Base-by-base conservation (phyloP, 2,329 filamentous ascomycete genomes). In the Alternaria sp. region DNA sequence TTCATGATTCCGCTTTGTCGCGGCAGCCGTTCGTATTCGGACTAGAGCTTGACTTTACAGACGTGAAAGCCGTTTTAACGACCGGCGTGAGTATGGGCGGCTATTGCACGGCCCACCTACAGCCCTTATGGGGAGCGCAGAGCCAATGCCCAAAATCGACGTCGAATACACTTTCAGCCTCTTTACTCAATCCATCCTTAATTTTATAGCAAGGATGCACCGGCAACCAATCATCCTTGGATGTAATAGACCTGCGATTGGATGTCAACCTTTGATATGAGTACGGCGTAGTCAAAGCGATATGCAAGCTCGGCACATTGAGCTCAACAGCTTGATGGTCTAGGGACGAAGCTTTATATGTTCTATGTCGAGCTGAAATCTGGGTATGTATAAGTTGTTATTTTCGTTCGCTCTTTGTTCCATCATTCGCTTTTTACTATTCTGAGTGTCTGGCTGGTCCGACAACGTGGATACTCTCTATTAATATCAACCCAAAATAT, bases 311-410 rank as follows among this genome's bases (percentile, higher is more conserved):
- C 53, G 57, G 59, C 32, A 57, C 43, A 49, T 50, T 22, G 25
- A 20, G 30, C 50, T 30, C 25, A 43, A 20, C 16, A 18, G 14
- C 30, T 34, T 32, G 12, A 40, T 22, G 18, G 16, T 38, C 40
- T 32, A 46, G 30, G 7, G 30, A 14, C 25, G 20, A 38, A 5
- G 27, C 40, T 57, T 62, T 69, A 69, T 69, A 69, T 57, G 45
- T 25, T 49, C 41, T 30, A 59, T 40, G 38, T 54, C 60, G 57
- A 30, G 49, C 28, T 48, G 38, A 56, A 18, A 20, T 28, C 36
- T 38, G 44, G 43, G 38, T 55, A 67, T 64, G 66, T 61, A 50
- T 61, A 62, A 64, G 60, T 60, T 65, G 66, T 65, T 65, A 60
- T 65, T 57, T 65, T 62, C 60, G 59, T 54, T 50, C 43, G 16